These are phyloP conservation scores for Chlamydomonas schloesseri DNA, from an alignment of 139 green algal species.

Conservation along the genomic window DNA sequence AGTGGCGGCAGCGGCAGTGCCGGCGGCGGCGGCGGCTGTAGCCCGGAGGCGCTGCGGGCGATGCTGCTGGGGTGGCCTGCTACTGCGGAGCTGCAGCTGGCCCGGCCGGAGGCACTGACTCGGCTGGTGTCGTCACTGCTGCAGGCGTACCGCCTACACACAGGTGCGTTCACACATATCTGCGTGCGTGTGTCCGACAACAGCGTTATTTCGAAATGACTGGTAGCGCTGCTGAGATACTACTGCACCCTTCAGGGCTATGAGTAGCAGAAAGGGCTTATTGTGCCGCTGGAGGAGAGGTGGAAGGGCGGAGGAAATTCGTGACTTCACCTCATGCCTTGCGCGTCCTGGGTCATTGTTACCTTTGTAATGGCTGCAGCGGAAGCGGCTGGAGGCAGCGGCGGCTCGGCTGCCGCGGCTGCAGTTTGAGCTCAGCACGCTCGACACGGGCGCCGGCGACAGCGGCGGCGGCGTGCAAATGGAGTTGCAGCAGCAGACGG, in stretches of 20 bases:
- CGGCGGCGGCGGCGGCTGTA: neutral
- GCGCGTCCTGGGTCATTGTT: too few species aligned
- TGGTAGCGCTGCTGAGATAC: too few species aligned
- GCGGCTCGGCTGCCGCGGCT: constrained; percentile 22
- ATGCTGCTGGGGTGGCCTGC: neutral
- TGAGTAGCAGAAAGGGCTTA: too few species aligned
- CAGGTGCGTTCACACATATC: neutral
- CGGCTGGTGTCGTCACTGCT: constrained; percentile 1
- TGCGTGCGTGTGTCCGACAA: too few species aligned
- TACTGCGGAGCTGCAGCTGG: neutral
- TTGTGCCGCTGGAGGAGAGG: too few species aligned
- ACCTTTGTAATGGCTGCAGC: too few species aligned
- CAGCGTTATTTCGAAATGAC: too few species aligned
- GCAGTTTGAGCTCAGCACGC: constrained; percentile 44
- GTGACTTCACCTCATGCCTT: too few species aligned
- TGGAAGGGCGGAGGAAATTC: too few species aligned
- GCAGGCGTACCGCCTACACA: constrained; percentile 4
- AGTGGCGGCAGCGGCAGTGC: too few species aligned
- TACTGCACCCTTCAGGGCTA: too few species aligned
- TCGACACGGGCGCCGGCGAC: neutral
- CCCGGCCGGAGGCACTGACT: neutral
- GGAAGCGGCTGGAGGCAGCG: neutral
- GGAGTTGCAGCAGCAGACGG: constrained; percentile 16
- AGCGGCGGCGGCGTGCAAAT: neutral
- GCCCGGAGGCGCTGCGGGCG: neutral